Evolutionary conservation across 495 filamentous ascomycete species (phyloP).

Genomic region (Penicillium robsamsonii): DNA sequence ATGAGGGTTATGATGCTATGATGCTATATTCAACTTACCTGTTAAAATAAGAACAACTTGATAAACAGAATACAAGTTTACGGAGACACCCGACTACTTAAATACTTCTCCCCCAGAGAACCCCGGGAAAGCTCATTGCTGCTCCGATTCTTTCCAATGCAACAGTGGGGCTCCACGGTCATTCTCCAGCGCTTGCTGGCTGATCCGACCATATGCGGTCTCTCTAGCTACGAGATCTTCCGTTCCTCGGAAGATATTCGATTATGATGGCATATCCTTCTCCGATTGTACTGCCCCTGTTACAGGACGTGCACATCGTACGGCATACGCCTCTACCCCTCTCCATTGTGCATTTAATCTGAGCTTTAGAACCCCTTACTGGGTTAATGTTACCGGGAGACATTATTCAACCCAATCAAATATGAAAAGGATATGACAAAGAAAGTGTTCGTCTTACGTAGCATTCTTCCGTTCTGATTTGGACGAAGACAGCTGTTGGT

Average conservation of each 20-base stretch:
- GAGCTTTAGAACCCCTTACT: not conserved
- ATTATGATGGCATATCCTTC: slow-evolving; percentile 21
- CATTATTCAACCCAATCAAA: not conserved
- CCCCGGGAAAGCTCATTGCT: slow-evolving; percentile 32
- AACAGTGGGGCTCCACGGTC: slow-evolving; percentile 37
- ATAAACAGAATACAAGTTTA: slow-evolving; percentile 18
- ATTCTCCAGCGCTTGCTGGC: slow-evolving; percentile 31
- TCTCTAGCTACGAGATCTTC: slow-evolving; percentile 42
- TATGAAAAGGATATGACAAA: slow-evolving; percentile 10
- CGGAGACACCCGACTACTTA: slow-evolving; percentile 35
- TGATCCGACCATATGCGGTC: slow-evolving; percentile 35
- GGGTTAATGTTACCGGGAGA: not conserved
- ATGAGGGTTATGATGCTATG: slow-evolving; percentile 13
- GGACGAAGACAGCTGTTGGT: not conserved
- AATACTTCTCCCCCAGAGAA: slow-evolving; percentile 20
- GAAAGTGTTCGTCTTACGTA: slow-evolving; percentile 2
- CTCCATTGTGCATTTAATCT: not conserved
- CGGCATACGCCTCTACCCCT: slow-evolving; percentile 1
- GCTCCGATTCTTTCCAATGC: slow-evolving; percentile 47
- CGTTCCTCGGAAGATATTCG: slow-evolving; percentile 41
- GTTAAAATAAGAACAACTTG: slow-evolving; percentile 14
- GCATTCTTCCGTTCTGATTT: not conserved
- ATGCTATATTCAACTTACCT: slow-evolving; percentile 23
- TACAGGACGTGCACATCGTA: not conserved
- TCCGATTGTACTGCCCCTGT: not conserved